phyloP scores from a whole-genome alignment of 768 basidiomycete species.

The Phlegmacium glaucopus region DNA sequence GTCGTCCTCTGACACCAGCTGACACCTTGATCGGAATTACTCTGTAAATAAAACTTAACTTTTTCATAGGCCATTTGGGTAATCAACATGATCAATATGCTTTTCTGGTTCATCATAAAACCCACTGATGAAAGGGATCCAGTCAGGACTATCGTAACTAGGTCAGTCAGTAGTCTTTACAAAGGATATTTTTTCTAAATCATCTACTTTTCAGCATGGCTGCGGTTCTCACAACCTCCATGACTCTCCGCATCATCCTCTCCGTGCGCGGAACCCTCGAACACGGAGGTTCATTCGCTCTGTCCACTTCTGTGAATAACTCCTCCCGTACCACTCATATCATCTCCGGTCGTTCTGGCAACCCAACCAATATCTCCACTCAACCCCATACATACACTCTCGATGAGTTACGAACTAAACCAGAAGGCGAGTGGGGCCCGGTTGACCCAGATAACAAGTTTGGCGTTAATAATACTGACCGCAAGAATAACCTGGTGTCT shows the following conservation, averaged over 20 bases:
- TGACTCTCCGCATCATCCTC: constrained; percentile 86
- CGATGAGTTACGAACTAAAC: constrained; percentile 48
- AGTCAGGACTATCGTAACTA: constrained; percentile 76
- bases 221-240: constrained; percentile 82
- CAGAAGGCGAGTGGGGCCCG: constrained; percentile 42
- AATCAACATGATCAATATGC: constrained; percentile 78
- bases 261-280: constrained; percentile 74
- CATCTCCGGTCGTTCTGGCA: constrained; percentile 25
- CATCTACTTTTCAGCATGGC: constrained; percentile 62
- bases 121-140: constrained; percentile 61
- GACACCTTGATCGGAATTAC: background rate
- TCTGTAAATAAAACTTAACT: constrained; percentile 5
- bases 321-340: constrained; percentile 52
- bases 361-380: constrained; percentile 27
- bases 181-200: background rate
- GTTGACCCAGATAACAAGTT: constrained; percentile 37
- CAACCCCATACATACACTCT: constrained; percentile 49
- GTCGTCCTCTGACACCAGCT: constrained; percentile 16
- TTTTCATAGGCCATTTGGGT: constrained; percentile 57
- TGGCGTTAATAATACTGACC: constrained; percentile 26
- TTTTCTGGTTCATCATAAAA: constrained; percentile 84
- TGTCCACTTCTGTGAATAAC: constrained; percentile 41
- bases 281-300: constrained; percentile 66
- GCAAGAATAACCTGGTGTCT: constrained; percentile 11
- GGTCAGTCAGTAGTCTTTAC: background rate